These are phyloP conservation scores for Didymella exigua DNA, from an alignment of 2,329 filamentous ascomycete species.

Conservation along the genomic window DNA sequence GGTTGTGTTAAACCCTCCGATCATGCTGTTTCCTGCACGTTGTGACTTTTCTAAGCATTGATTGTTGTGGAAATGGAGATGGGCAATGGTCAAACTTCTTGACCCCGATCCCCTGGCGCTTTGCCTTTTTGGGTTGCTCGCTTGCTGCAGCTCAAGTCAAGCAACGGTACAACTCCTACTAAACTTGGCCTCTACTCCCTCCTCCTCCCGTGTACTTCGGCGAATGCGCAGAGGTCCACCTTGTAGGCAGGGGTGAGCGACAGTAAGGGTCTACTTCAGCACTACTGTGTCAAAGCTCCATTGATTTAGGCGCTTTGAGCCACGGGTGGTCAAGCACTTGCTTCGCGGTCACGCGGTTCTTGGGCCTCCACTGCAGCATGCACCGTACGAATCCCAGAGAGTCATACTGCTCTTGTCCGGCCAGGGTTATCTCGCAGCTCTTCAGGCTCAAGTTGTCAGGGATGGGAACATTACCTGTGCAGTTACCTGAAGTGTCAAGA, in stretches of 20 bases:
- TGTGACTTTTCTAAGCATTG: background rate
- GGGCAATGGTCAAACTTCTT: background rate
- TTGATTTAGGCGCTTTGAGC: constrained; percentile 7
- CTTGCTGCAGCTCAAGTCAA: background rate
- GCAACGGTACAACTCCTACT: constrained; percentile 1
- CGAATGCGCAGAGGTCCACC: background rate
- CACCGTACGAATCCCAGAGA: constrained; percentile 44
- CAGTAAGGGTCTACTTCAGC: background rate
- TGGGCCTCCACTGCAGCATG: constrained; percentile 47
- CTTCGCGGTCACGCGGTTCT: constrained; percentile 34
- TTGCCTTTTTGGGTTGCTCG: constrained; percentile 4
- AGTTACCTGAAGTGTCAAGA: constrained; percentile 18
- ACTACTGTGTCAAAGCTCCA: background rate
- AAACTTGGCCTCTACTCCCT: background rate
- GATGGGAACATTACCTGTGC: constrained; percentile 21
- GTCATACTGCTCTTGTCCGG: constrained; percentile 28
- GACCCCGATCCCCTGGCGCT: constrained; percentile 5
- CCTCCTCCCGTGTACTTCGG: background rate
- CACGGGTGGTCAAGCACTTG: constrained; percentile 22
- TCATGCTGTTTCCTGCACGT: background rate
- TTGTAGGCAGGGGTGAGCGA: background rate
- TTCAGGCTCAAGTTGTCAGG: constrained; percentile 17
- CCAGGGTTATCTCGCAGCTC: constrained; percentile 24
- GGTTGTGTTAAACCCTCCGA: background rate
- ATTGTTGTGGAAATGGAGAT: background rate